Conservation (phyloP, 192 early-diverging fungal species). For the Entomortierella lignicola region DNA sequence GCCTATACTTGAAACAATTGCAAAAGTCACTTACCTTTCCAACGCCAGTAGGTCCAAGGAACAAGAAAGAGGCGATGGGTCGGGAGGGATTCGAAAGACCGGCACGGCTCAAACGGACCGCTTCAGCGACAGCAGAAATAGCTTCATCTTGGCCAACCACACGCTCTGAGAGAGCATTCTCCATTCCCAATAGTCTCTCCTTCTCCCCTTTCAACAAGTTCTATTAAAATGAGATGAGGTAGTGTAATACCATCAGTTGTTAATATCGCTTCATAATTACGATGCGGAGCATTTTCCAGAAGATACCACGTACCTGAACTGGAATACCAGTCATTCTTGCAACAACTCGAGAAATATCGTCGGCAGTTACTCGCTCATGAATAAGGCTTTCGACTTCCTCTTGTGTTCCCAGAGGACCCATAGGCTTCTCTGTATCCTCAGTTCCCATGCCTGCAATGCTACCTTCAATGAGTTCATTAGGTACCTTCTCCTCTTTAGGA, state of each 20-base stretch:
- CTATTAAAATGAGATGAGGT: slow-evolving; percentile 15
- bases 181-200: slow-evolving; percentile 79
- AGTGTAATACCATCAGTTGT: neutral
- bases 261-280: neutral
- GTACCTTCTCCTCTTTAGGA: slow-evolving; percentile 58
- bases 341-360: slow-evolving; percentile 81
- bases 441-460: slow-evolving; percentile 34
- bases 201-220: slow-evolving; percentile 76
- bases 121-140: slow-evolving; percentile 74
- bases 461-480: slow-evolving; percentile 59
- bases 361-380: slow-evolving; percentile 84
- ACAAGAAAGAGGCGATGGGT: slow-evolving; percentile 84
- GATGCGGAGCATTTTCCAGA: too few species aligned
- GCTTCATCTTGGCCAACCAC: slow-evolving; percentile 83
- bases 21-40: slow-evolving; percentile 78
- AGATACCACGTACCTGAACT: slow-evolving; percentile 61
- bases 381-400: slow-evolving; percentile 66
- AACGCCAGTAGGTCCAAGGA: slow-evolving; percentile 86
- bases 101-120: slow-evolving; percentile 81
- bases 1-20: too few species aligned
- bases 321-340: slow-evolving; percentile 84
- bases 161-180: slow-evolving; percentile 63
- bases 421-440: slow-evolving; percentile 13
- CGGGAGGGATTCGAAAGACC: slow-evolving; percentile 78
- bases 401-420: slow-evolving; percentile 37